Conservation (phyloP, 176 grass and related monocot genomes). For the Triticum dicoccoides region DNA sequence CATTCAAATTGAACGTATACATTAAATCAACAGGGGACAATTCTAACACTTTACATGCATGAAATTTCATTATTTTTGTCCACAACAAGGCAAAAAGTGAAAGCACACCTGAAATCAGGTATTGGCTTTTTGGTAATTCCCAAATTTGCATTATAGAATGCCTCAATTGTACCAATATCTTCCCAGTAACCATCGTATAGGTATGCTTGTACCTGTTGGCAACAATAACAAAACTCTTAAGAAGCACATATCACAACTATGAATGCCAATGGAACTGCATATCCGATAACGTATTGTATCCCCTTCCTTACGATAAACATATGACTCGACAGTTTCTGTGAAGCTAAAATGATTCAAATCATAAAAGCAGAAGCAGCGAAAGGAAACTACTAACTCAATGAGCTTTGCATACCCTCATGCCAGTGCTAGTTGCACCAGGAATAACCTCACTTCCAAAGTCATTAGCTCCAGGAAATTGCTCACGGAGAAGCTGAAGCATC, state of each 20-base stretch:
- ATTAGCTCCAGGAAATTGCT: slow-evolving; percentile 80
- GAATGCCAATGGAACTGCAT: background rate
- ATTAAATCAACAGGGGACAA: slow-evolving; percentile 19
- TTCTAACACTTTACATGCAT: slow-evolving; percentile 10
- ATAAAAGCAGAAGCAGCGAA: slow-evolving; percentile 11
- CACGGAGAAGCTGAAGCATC: slow-evolving; percentile 86
- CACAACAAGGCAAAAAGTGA: background rate
- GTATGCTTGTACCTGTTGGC: slow-evolving; percentile 84
- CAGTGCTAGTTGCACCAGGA: slow-evolving; percentile 84
- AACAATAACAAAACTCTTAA: background rate
- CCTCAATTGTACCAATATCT: slow-evolving; percentile 93
- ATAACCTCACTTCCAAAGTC: slow-evolving; percentile 99
- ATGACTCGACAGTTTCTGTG: background rate
- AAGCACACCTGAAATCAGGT: slow-evolving; percentile 88
- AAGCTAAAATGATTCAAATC: slow-evolving; percentile 10
- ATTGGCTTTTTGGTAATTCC: slow-evolving; percentile 96
- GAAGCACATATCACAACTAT: background rate
- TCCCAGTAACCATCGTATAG: slow-evolving; percentile 98
- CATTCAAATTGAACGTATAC: slow-evolving; percentile 34
- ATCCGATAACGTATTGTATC: background rate
- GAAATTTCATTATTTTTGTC: background rate
- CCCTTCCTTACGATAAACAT: background rate
- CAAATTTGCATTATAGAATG: slow-evolving; percentile 90
- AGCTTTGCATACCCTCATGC: slow-evolving; percentile 78
- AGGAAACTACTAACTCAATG: slow-evolving; percentile 3